phyloP scores from a whole-genome alignment of 2,329 filamentous ascomycete genomes.

The Huntiella omanensis region DNA sequence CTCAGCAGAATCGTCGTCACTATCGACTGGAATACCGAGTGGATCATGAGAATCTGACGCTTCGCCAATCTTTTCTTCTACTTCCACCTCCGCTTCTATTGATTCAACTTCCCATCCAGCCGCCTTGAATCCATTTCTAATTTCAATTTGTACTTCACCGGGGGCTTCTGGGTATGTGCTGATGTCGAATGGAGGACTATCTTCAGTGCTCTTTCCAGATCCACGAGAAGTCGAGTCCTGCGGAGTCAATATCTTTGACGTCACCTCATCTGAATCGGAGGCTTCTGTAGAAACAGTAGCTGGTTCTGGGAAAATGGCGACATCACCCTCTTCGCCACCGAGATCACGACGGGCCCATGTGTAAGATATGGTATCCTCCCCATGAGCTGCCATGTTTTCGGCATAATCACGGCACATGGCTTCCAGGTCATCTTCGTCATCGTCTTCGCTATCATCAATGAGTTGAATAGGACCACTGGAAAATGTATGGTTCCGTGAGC shows the following conservation, averaged over 20 bases:
- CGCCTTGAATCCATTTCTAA: too few species aligned
- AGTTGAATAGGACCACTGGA: neutral
- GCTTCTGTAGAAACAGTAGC: too few species aligned
- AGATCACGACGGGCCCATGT: slow-evolving; percentile 28
- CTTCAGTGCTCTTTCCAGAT: too few species aligned
- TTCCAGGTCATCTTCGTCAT: slow-evolving; percentile 1
- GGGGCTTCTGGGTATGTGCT: too few species aligned
- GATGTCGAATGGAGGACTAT: too few species aligned
- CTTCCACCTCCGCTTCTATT: too few species aligned
- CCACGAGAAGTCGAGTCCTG: too few species aligned
- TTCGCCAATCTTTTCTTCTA: too few species aligned
- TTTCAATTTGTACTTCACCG: too few species aligned
- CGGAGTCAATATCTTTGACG: neutral
- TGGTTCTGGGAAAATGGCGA: slow-evolving; percentile 1
- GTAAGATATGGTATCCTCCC: slow-evolving; percentile 37
- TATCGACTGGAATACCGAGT: neutral
- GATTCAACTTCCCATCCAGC: too few species aligned
- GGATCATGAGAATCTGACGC: neutral
- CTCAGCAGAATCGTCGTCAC: neutral
- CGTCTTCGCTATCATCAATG: neutral
- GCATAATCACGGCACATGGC: slow-evolving; percentile 38
- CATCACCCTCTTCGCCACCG: slow-evolving; percentile 15
- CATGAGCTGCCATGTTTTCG: slow-evolving; percentile 38
- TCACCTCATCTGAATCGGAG: neutral
- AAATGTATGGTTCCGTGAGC: neutral